Conservation (phyloP, 2,329 filamentous ascomycete genomes). For the Paracoccidioides lutzii region DNA sequence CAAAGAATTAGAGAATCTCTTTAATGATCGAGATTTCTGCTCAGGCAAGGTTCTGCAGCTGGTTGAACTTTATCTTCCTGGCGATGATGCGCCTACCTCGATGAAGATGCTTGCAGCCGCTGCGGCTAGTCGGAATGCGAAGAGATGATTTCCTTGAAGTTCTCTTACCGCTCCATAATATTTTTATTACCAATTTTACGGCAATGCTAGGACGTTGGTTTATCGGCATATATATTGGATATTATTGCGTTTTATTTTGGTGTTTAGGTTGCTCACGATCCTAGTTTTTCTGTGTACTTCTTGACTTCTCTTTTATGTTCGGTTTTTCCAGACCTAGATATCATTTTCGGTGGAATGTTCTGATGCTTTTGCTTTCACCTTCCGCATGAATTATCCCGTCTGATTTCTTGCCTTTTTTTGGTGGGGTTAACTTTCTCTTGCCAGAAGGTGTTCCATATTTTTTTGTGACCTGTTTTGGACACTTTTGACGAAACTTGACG, state of each 20-base stretch:
- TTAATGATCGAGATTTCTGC: constrained; percentile 48
- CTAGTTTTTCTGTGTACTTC: neutral
- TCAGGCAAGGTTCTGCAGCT: constrained; percentile 45
- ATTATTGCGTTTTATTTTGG: no score
- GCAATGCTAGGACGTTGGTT: no score
- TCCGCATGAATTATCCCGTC: no score
- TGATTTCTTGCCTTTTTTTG: neutral
- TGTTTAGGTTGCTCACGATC: no score
- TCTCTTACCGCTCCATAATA: neutral
- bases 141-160: neutral
- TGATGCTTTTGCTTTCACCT: no score
- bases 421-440: neutral
- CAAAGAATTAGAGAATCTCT: constrained; percentile 49
- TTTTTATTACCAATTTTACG: no score
- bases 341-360: neutral
- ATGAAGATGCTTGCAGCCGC: constrained; percentile 55
- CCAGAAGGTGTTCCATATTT: neutral
- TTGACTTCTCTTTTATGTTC: neutral
- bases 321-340: neutral
- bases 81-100: constrained; percentile 57
- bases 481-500: no score
- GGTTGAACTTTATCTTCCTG: constrained; percentile 65
- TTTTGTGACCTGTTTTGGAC: neutral
- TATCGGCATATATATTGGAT: no score
- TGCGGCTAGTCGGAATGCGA: constrained; percentile 39